Evolutionary conservation across 139 green algal genomes (phyloP), one percentile per base, ranked within the genome.

Genomic region (Diplosphaera chodatii): DNA sequence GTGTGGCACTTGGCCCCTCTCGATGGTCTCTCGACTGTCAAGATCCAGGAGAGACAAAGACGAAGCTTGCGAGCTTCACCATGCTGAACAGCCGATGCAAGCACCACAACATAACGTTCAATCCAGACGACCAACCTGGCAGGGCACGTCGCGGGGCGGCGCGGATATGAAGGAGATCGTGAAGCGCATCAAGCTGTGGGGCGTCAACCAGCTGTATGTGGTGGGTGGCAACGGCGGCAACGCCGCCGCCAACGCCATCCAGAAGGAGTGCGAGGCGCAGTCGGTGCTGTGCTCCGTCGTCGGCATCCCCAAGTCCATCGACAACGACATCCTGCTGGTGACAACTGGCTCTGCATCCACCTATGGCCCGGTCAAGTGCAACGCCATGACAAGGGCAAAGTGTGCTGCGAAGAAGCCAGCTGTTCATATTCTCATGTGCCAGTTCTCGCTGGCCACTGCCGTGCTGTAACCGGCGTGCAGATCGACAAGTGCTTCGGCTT

Each of bases 261-360:
- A 86, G 34, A 63, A 87, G 41, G 90, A 96, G 83, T 93, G 90
- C 34, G 71, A 86, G 70, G 63, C 56, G 40, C 83, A 91, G 78
- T 80, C 78, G 67, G 86, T 97, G 48, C 22, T 87, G 1, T 95
- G 63, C 48, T 48, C 85, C 77, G 92, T 97, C 27, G 85, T 94
- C 32, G 95, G 90, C 29, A 87, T 99, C 33, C 95, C 95, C 33
- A 99, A 99, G 83, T 97, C 91, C 28, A 98, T 99, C 32, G 94
- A 99, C 81, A 99, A 98, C 69, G 94, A 99, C 32, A 75, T 75
- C 16, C 82, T 70, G 29, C 63, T 79, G 63, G 67, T 70, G 30
- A n/a, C 59, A 21, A 3, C 59, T 65, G 21, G 59, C 59, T 22
- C 4, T 65, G 4, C 15, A 4, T 4, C 5, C 21, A 5, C n/a